phyloP scores from a whole-genome alignment of 2,329 filamentous ascomycete species.

The Cladosporium sp. region DNA sequence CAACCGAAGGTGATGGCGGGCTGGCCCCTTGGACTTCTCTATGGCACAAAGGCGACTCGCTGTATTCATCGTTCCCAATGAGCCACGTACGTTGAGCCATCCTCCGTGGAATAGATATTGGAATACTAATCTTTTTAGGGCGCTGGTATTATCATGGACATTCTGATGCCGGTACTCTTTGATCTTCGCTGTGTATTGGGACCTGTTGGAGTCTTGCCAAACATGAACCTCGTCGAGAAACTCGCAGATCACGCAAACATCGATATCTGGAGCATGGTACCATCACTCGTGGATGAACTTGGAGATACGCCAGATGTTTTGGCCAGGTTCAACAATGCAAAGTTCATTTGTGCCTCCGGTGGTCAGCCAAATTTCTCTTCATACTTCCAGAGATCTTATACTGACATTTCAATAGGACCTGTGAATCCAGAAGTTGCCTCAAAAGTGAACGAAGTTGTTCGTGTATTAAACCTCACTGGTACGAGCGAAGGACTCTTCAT shows the following conservation, averaged over 20 bases:
- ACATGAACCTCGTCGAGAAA: background rate
- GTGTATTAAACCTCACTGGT: constrained; percentile 8
- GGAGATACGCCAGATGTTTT: constrained; percentile 1
- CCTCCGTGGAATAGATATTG: background rate
- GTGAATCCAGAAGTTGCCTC: background rate
- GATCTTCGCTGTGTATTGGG: background rate
- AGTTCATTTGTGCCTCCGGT: background rate
- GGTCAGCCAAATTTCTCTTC: background rate
- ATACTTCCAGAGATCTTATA: background rate
- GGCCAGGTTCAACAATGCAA: background rate
- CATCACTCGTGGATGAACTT: constrained; percentile 5
- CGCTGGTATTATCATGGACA: background rate
- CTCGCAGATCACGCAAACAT: background rate
- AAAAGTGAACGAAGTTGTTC: background rate
- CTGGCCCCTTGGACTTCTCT: background rate
- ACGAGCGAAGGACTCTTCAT: constrained; percentile 21
- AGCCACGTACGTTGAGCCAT: background rate
- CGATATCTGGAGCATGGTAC: constrained; percentile 8
- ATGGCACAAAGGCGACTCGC: background rate
- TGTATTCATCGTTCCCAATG: background rate
- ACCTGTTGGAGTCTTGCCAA: background rate
- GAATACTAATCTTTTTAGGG: background rate
- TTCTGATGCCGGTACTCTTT: background rate
- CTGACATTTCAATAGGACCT: background rate
- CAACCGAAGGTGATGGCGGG: background rate